Base-by-base conservation (phyloP, 1,284 basidiomycete species). In the Anthracocystis walkeri region DNA sequence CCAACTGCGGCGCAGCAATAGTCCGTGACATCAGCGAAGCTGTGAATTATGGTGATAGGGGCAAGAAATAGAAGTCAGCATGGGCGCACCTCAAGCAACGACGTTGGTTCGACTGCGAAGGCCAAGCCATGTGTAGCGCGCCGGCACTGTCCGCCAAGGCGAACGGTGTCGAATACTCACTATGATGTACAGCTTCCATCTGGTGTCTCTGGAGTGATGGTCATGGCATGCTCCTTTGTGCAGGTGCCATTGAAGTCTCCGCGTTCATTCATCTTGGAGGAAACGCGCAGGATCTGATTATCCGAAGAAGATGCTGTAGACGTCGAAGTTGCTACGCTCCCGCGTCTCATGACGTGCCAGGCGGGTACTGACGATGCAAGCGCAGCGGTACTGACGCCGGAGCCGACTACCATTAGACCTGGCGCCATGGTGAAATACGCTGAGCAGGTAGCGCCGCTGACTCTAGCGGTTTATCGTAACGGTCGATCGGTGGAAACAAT, bases 1-100 rank as follows among this genome's bases (percentile, higher is more conserved):
- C 78, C 78, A 1, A 79, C 78, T 6, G 78, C 78, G 21, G 71
- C 76, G 41, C 78, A 79, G 54, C 78, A 79, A 54, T 78, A 79
- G 44, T 74, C 66, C n/a, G 78, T 79, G 29, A 79, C 74, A 33
- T 79, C 78, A 31, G 65, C 59, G 35, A 75, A 78, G 69, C 71
- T 74, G 46, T 20, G n/a, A 23, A 20, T 49, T 11, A 14, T 10
- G 0, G n/a, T 25, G 23, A n/a, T 18, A 25, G 4, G 35, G 35
- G 35, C 35, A 38, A n/a, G 35, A 44, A 41, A 35, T 5, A 14
- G 14, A 18, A n/a, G 29, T 49, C 16, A 49, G 48, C n/a, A 31
- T 33, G 48, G 45, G 8, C 25, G 45, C 12, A 48, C 14, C 14
- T 29, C 14, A 38, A 38, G 35, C 35, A 38, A 16, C 14, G 35